Evolutionary conservation across 805 yeast species (phyloP).

Genomic region (Candida nemodendra): DNA sequence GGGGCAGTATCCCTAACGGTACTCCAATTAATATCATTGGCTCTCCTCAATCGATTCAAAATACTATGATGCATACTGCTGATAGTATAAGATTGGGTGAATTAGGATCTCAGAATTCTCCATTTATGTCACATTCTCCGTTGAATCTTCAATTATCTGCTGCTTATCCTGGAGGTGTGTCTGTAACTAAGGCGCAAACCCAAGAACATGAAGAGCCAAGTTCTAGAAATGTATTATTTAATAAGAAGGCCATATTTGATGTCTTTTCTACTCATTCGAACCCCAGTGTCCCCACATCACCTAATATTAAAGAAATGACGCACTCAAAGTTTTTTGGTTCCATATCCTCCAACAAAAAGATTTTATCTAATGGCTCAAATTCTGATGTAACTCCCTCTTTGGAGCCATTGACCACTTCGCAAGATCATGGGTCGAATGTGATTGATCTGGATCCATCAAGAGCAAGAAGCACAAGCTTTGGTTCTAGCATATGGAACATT

Average conservation of each 20-base stretch:
- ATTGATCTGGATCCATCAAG: constrained; percentile 22
- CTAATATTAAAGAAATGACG: constrained; percentile 16
- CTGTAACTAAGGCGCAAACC: constrained; percentile 2
- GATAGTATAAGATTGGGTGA: constrained; percentile 15
- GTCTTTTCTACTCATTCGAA: constrained; percentile 17
- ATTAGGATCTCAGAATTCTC: constrained; percentile 16
- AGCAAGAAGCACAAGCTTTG: constrained; percentile 35
- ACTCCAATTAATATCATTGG: constrained; percentile 6
- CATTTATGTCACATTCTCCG: constrained; percentile 18
- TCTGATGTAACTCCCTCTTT: constrained; percentile 9
- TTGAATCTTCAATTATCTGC: constrained; percentile 10
- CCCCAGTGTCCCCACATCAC: constrained; percentile 21
- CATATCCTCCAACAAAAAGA: constrained; percentile 11
- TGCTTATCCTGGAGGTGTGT: constrained; percentile 5
- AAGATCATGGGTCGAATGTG: constrained; percentile 5
- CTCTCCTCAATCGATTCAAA: constrained; percentile 7
- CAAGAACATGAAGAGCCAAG: constrained; percentile 13
- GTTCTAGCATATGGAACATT: constrained; percentile 36
- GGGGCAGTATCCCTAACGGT: constrained; percentile 1
- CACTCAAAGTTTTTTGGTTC: constrained; percentile 22
- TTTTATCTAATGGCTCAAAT: constrained; percentile 13
- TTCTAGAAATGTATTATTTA: constrained; percentile 9
- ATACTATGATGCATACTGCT: constrained; percentile 1
- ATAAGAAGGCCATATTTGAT: constrained; percentile 20
- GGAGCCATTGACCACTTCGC: constrained; percentile 8